Conservation (phyloP, 2,329 filamentous ascomycete genomes). For the Penicillium polonicum region DNA sequence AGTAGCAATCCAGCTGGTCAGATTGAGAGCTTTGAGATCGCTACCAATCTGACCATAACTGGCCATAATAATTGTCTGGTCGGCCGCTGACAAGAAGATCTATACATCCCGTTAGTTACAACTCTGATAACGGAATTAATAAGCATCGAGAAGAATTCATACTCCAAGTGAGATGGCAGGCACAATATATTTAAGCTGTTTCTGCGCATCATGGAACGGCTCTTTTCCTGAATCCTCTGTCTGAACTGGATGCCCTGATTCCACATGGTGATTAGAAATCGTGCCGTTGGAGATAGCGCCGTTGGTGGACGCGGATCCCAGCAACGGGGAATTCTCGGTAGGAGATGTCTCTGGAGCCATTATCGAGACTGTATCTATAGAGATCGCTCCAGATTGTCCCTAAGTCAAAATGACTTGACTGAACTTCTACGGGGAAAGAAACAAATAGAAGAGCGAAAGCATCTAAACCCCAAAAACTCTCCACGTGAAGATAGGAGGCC, state of each 20-base stretch:
- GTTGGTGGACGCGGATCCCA: constrained; percentile 36
- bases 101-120: constrained; percentile 33
- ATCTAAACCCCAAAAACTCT: background rate
- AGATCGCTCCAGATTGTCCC: background rate
- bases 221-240: constrained; percentile 26
- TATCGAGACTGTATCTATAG: constrained; percentile 1
- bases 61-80: constrained; percentile 75
- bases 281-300: constrained; percentile 25
- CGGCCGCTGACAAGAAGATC: constrained; percentile 70
- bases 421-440: background rate
- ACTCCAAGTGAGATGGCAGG: constrained; percentile 64
- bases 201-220: constrained; percentile 48
- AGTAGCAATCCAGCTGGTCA: constrained; percentile 73
- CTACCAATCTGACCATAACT: constrained; percentile 76
- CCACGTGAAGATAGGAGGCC: constrained; percentile 1
- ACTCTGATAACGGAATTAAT: background rate
- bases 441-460: background rate
- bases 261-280: constrained; percentile 25
- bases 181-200: constrained; percentile 57
- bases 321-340: constrained; percentile 49
- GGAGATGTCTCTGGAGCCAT: constrained; percentile 27
- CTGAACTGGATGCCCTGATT: constrained; percentile 15
- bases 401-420: constrained; percentile 2
- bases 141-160: constrained; percentile 29
- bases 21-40: constrained; percentile 70